phyloP scores from a whole-genome alignment of 2,329 filamentous ascomycete genomes.

The Blastomyces silverae region DNA sequence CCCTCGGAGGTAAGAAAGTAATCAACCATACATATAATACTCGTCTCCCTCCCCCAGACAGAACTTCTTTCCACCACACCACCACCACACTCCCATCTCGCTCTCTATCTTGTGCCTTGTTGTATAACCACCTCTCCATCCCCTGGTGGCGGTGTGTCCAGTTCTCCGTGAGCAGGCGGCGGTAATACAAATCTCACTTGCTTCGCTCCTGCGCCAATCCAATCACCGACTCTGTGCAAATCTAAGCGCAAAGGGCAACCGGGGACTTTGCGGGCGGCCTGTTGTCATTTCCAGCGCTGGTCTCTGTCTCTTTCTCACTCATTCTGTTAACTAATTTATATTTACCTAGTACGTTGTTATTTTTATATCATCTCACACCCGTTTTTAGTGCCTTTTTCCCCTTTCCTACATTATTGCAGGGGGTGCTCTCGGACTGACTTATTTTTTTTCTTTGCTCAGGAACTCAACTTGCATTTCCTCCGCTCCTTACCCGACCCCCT shows the following conservation, averaged over 20 bases:
- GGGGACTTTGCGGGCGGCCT: background rate
- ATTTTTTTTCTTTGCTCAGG: background rate
- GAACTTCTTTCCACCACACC: background rate
- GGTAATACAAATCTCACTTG: background rate
- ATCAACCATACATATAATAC: too few species aligned
- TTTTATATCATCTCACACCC: background rate
- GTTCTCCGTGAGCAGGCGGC: slow-evolving; percentile 4
- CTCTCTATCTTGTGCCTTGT: background rate
- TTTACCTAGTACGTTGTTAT: background rate
- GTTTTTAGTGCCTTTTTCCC: background rate
- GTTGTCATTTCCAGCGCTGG: background rate
- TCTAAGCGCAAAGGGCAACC: too few species aligned
- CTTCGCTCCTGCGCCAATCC: slow-evolving; percentile 1
- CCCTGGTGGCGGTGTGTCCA: background rate
- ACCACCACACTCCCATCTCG: background rate
- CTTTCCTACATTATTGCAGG: background rate
- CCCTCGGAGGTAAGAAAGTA: too few species aligned
- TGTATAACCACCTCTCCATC: background rate
- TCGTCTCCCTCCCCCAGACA: too few species aligned
- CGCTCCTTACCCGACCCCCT: background rate
- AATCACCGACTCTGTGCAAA: too few species aligned
- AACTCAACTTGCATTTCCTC: background rate
- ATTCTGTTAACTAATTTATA: background rate
- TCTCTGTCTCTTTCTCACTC: background rate
- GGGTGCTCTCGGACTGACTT: background rate